Percentiles rank a stretch among this genome's conserved stretches.
Conservation (phyloP, 2,329 filamentous ascomycete species). For the Paracamarosporium sp. region DNA sequence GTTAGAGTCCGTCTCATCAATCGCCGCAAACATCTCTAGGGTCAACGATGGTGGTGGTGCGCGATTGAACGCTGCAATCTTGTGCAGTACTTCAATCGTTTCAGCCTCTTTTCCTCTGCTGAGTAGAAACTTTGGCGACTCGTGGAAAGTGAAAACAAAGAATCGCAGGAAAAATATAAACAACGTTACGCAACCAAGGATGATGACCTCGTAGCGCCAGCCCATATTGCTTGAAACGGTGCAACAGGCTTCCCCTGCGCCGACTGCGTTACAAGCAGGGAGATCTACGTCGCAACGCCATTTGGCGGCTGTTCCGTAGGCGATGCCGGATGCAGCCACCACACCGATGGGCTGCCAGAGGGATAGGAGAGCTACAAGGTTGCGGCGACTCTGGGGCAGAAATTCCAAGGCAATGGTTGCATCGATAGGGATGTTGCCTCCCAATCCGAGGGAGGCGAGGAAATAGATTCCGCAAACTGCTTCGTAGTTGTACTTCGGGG, state of each 20-base stretch:
- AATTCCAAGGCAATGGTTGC: slow-evolving; percentile 85
- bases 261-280: slow-evolving; percentile 24
- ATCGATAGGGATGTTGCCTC: slow-evolving; percentile 78
- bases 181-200: slow-evolving; percentile 34
- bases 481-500: slow-evolving; percentile 37
- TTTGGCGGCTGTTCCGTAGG: slow-evolving; percentile 35
- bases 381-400: slow-evolving; percentile 59
- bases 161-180: slow-evolving; percentile 34
- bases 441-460: slow-evolving; percentile 51
- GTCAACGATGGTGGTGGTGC: slow-evolving; percentile 30
- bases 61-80: slow-evolving; percentile 36
- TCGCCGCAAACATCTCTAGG: slow-evolving; percentile 32
- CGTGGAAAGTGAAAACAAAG: slow-evolving; percentile 37
- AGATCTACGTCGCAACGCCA: slow-evolving; percentile 33
- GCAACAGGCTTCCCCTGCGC: slow-evolving; percentile 25
- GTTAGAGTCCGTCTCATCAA: slow-evolving; percentile 24
- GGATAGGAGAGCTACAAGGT: slow-evolving; percentile 35
- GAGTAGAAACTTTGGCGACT: slow-evolving; percentile 37
- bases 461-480: slow-evolving; percentile 36
- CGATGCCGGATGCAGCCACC: slow-evolving; percentile 32
- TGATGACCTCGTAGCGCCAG: slow-evolving; percentile 38
- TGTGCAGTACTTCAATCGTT: slow-evolving; percentile 34
- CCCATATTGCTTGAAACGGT: slow-evolving; percentile 35
- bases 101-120: slow-evolving; percentile 32
- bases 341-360: slow-evolving; percentile 41